A percentile compares a stretch with the other conserved stretches of the same genome.
Conservation (phyloP, 1,284 basidiomycete species). For the Porphyrellus sp. region DNA sequence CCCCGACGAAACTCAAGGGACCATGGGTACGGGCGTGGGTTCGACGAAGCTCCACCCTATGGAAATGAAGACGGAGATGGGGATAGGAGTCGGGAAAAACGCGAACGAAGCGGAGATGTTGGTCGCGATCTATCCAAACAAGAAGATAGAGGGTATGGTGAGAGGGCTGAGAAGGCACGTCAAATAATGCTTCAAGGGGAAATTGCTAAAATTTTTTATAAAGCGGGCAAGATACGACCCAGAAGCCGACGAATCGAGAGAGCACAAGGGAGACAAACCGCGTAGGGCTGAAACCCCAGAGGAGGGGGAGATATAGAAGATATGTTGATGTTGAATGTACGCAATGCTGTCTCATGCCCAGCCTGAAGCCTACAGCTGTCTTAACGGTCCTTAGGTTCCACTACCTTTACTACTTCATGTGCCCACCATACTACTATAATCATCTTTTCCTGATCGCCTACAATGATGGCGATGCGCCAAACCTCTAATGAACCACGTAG, state of each 20-base stretch:
- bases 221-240: conserved; percentile 57
- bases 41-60: conserved; percentile 41
- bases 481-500: background rate
- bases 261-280: conserved; percentile 40
- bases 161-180: conserved; percentile 65
- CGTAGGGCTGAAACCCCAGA: conserved; percentile 66
- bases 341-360: conserved; percentile 1
- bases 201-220: conserved; percentile 6
- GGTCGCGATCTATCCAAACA: conserved; percentile 30
- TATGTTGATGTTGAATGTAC: conserved; percentile 39
- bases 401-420: background rate
- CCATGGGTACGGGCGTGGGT: conserved; percentile 33
- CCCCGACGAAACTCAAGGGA: conserved; percentile 37
- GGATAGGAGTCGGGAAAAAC: conserved; percentile 39
- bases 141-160: conserved; percentile 43
- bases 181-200: background rate
- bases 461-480: background rate
- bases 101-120: conserved; percentile 54
- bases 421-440: background rate
- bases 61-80: conserved; percentile 37
- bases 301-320: conserved; percentile 80
- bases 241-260: conserved; percentile 39
- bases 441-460: conserved; percentile 4
- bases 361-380: conserved; percentile 1
- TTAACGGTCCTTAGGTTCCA: background rate